Evolutionary conservation across 2,329 filamentous ascomycete genomes (phyloP).

Genomic region (Aureobasidium melanogenum): DNA sequence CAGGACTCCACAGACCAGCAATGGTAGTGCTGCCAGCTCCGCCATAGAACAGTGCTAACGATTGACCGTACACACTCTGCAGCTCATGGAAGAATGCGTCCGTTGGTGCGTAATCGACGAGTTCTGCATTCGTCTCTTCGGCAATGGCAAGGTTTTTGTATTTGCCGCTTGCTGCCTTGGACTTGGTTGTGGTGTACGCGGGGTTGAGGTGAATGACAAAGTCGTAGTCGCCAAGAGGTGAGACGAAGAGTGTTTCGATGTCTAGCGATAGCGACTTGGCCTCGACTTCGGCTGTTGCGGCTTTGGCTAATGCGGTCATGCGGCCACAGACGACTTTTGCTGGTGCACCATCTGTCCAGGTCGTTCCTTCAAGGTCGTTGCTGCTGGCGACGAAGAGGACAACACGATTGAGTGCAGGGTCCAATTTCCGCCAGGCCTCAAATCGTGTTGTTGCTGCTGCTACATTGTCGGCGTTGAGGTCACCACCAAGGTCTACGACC

Average conservation of each 20-base stretch:
- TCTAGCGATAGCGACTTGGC: constrained; percentile 28
- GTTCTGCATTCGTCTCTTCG: constrained; percentile 33
- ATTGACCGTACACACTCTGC: constrained; percentile 54
- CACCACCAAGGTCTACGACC: constrained; percentile 58
- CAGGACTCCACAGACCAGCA: constrained; percentile 58
- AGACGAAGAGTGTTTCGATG: constrained; percentile 57
- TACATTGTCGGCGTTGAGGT: constrained; percentile 54
- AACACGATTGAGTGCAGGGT: constrained; percentile 77
- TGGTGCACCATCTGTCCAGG: constrained; percentile 68
- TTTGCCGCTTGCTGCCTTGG: constrained; percentile 32
- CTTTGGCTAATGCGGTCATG: constrained; percentile 72
- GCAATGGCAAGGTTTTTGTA: constrained; percentile 76
- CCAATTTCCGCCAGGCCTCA: constrained; percentile 76
- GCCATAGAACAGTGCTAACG: constrained; percentile 73
- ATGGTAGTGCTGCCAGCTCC: constrained; percentile 47
- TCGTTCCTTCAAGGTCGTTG: constrained; percentile 65
- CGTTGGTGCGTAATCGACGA: constrained; percentile 51
- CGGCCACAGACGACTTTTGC: constrained; percentile 75
- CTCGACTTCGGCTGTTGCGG: constrained; percentile 53
- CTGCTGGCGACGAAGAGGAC: constrained; percentile 75
- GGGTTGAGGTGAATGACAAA: constrained; percentile 66
- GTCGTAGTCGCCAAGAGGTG: constrained; percentile 70
- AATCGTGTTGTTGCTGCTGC: constrained; percentile 61
- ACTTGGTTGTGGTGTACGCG: constrained; percentile 36
- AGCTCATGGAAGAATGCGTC: constrained; percentile 60